Base-by-base conservation (phyloP, 2,329 filamentous ascomycete genomes). In the Botrytis squamosa region DNA sequence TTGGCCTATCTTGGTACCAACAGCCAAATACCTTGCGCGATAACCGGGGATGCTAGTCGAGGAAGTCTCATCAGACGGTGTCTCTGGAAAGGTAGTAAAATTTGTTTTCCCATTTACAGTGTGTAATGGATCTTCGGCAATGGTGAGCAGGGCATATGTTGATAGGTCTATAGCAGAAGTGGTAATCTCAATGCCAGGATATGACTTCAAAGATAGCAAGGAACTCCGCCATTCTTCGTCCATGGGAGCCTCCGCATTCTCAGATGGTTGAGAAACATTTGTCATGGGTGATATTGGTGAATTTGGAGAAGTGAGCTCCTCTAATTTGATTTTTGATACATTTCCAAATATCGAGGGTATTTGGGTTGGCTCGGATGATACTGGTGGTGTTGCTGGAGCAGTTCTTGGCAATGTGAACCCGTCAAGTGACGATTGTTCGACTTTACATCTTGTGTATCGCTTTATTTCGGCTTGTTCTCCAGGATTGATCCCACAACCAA, bases 1-100 rank as follows among this genome's bases (percentile, higher is more conserved):
- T n/a, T 86, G 86, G 0, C 96, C 96, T 16, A 86, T 88, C 71
- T 89, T 90, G 0, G 95, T 98, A 29, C 96, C 96, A 65, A 94
- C 84, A 29, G 93, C 93, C 55, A 98, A 81, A 62, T 97, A 88
- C 20, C 95, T 91, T 74, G 92, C 92, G 75, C 95, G 89, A 74
- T 94, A 92, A 9, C 96, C 96, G 5, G 95, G 95, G 44, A 98
- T 89, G 76, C 97, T 92, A 8, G 83, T 80, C 36, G 83, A 77
- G 6, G 76, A 76, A 18, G 76, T 76, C 59, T 74, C 73, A 62
- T 77, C 75, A 18, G 74, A 78, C 25, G 78, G 78, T 42, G 78
- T 81, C 12, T 76, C 76, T 44, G 77, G 76, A 36, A 77, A 76
- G 8, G 79, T 78, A 16, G 78, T 79, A 29, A 75, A 68, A 77